Base-by-base conservation (phyloP, 2,329 filamentous ascomycete species). In the Paracoccidioides brasiliensis region DNA sequence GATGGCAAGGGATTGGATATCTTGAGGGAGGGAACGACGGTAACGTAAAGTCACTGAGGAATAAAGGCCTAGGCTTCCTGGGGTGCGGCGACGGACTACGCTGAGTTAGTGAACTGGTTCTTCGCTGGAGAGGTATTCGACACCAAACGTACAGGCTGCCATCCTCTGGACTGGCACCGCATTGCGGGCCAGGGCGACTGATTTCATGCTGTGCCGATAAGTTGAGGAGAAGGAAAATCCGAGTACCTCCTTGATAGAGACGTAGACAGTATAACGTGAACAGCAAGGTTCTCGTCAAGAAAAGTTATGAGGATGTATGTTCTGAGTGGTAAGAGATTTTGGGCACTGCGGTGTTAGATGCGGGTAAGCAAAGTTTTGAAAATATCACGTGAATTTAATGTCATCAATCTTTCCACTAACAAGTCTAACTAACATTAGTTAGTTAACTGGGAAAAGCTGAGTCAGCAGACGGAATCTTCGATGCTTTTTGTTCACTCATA, bases 1-100 rank as follows among this genome's bases (percentile, higher is more conserved):
- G 53, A 83, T 77, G 44, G 80, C 80, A 52, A 83, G 72, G 8
- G 81, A 80, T 37, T 77, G 76, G 28, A 81, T 60, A 50, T 78
- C 74, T 51, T 75, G 72, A 56, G 77, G 78, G 46, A 80, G 66
- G 35, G 63, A 63, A 55, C 66, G 63, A 46, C 65, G 64, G 59
- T 68, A 69, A 32, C 63, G 61, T 40, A 67, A 64, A 51, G 69
- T 61, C 61, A 62, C 67, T 59, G 65, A 65, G 50, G 67, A 63
- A 45, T 64, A 64, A 35, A 67, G 58, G 51, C 68, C 64, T 54
- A 70, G 56, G 45, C 65, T 64, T 52, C 62, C 65, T 28, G 66
- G 59, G 49, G 66, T 61, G 57, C 65, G 69, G 55, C 63, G 61
- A 49, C 67, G 66, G 55, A 62, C 70, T 72, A 52, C 14, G 38